phyloP scores from a whole-genome alignment of 768 basidiomycete species.

The Suillus hirtellus region DNA sequence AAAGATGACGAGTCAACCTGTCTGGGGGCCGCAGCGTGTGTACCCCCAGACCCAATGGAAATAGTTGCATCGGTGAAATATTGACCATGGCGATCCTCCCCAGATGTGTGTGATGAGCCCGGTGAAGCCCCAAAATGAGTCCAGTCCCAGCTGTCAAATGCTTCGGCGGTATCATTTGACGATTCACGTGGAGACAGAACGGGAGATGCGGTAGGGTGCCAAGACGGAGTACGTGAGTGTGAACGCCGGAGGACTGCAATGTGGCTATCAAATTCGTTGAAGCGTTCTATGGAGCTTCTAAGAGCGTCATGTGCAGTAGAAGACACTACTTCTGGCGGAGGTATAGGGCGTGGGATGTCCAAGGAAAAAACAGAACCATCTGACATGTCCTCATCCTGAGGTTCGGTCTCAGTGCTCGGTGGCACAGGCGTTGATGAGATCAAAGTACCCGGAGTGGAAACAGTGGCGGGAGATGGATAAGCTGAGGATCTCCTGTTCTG shows the following conservation, averaged over 20 bases:
- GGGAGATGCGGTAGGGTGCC: conserved; percentile 27
- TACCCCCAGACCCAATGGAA: conserved; percentile 6
- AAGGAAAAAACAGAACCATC: conserved; percentile 36
- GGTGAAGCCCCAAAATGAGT: conserved; percentile 6
- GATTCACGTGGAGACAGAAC: conserved; percentile 26
- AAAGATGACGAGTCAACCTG: conserved; percentile 1
- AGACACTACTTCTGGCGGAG: conserved; percentile 18
- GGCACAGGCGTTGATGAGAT: conserved; percentile 37
- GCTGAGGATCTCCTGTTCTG: conserved; percentile 13
- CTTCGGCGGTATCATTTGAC: conserved; percentile 16
- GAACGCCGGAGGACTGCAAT: conserved; percentile 50
- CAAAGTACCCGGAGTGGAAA: conserved; percentile 19
- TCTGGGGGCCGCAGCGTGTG: conserved; percentile 9
- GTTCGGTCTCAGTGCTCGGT: conserved; percentile 38
- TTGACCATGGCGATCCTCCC: conserved; percentile 5
- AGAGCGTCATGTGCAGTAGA: conserved; percentile 37
- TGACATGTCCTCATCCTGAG: conserved; percentile 55
- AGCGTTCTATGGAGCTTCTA: conserved; percentile 49
- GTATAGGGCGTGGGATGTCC: conserved; percentile 20
- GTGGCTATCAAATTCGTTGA: conserved; percentile 54
- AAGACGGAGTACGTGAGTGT: conserved; percentile 27
- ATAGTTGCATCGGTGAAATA: conserved; percentile 5
- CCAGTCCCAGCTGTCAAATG: conserved; percentile 9
- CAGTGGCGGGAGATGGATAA: conserved; percentile 24
- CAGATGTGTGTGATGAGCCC: not conserved